Base-by-base conservation (phyloP, 192 early-diverging fungal genomes). In the Phlyctochytrium planicorne region DNA sequence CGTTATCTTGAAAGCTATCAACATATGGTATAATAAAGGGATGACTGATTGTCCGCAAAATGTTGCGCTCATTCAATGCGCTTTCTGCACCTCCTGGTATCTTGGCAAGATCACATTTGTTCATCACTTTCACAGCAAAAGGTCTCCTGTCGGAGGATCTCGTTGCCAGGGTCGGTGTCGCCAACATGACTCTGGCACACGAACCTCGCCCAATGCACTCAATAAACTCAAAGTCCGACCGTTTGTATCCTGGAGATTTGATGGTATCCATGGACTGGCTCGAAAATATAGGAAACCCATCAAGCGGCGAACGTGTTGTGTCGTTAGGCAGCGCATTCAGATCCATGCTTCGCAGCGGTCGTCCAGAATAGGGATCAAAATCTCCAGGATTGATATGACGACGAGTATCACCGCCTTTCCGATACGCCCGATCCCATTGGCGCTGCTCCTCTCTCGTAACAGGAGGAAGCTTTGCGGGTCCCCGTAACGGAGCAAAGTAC, bases 21-120 rank as follows among this genome's bases (percentile, higher is more conserved):
- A 50, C 10, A 50, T 50, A 50, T n/a, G 10, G 12, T n/a, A 50
- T n/a, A n/a, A 50, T 50, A n/a, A 50, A 50, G n/a, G 12, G 40
- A 50, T 50, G 40, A 14, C 40, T 50, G 40, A 10, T 14, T n/a
- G 12, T n/a, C n/a, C 40, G 10, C 12, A 50, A n/a, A 10, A 50
- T 14, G 40, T 50, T n/a, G 12, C 40, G 40, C 40, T 50, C 40
- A n/a, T 50, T 50, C 40, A 50, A n/a, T n/a, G 40, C 40, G 40
- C 40, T 50, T 50, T 14, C n/a, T n/a, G 40, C 40, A n/a, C 40
- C 40, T 14, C n/a, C 40, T 14, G 40, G 40, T 10, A 50, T 50
- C 12, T n/a, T 10, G 40, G n/a, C 40, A n/a, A 50, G 40, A 50
- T 50, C 40, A 50, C 12, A 50, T n/a, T 50, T 50, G 12, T 50